phyloP scores from a whole-genome alignment of 2,329 filamentous ascomycete species.

The Colletotrichum musae region DNA sequence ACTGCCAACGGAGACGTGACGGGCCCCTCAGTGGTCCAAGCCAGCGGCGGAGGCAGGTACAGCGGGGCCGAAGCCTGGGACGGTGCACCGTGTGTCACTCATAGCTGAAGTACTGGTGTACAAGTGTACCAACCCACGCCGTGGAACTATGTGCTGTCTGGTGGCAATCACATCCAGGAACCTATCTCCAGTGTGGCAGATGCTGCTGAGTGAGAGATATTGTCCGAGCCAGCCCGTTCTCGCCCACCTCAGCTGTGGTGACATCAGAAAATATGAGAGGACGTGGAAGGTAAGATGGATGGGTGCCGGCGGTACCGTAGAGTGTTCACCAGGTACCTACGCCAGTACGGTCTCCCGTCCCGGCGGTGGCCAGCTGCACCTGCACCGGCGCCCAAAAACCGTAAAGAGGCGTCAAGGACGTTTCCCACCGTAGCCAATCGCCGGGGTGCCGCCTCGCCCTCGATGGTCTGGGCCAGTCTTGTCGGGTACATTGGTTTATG shows the following conservation, averaged over 20 bases:
- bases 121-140: too few relatives aligned
- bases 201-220: too few relatives aligned
- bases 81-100: too few relatives aligned
- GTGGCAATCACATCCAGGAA: too few relatives aligned
- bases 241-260: too few relatives aligned
- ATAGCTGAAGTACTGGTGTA: too few relatives aligned
- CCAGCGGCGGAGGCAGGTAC: not conserved
- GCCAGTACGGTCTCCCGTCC: not conserved
- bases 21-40: not conserved
- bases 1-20: not conserved
- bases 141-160: too few relatives aligned
- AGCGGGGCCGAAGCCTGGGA: not conserved
- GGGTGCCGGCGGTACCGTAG: not conserved
- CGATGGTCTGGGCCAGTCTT: slow-evolving; percentile 23
- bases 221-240: too few relatives aligned
- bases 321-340: not conserved
- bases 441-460: slow-evolving; percentile 28
- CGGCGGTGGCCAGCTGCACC: slow-evolving; percentile 25
- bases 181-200: too few relatives aligned
- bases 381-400: slow-evolving; percentile 35
- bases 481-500: not conserved
- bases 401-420: slow-evolving; percentile 26
- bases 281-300: not conserved
- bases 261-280: too few relatives aligned
- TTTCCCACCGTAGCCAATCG: slow-evolving; percentile 32